phyloP scores from a whole-genome alignment of 2,329 filamentous ascomycete species.

The Ceratocystis diversiconidia region DNA sequence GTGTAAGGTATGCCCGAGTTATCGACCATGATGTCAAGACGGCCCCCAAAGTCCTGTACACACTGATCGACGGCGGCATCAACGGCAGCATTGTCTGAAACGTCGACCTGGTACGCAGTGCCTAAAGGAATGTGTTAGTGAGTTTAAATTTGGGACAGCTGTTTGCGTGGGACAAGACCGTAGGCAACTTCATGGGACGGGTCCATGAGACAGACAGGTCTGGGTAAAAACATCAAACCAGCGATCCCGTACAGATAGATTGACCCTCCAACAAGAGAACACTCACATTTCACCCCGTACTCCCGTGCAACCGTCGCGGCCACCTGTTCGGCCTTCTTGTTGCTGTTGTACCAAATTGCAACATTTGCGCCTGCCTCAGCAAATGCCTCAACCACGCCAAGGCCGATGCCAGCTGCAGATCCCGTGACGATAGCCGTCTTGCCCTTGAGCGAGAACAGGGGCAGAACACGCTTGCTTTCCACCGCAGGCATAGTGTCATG shows the following conservation, averaged over 20 bases:
- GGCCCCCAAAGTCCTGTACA: conserved; percentile 21
- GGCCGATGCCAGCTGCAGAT: conserved; percentile 21
- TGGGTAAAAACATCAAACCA: background rate
- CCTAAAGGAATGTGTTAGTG: conserved; percentile 27
- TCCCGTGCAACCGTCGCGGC: conserved; percentile 22
- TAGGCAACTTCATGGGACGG: background rate
- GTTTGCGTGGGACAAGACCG: background rate
- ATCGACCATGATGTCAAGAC: conserved; percentile 42
- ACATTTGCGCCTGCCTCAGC: conserved; percentile 25
- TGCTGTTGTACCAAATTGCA: conserved; percentile 26
- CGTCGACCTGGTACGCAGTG: conserved; percentile 44
- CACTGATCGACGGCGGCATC: conserved; percentile 51
- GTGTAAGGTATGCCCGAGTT: conserved; percentile 52
- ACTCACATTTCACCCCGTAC: conserved; percentile 48
- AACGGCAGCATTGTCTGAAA: conserved; percentile 26
- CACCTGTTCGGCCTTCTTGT: conserved; percentile 21
- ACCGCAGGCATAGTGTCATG: conserved; percentile 41
- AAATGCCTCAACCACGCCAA: conserved; percentile 25
- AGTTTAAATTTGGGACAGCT: background rate
- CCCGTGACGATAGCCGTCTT: conserved; percentile 20
- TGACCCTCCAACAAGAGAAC: background rate
- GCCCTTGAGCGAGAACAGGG: conserved; percentile 55
- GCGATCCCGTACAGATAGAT: background rate
- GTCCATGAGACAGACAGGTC: background rate
- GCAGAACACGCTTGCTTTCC: conserved; percentile 39